Evolutionary conservation across 352 stramenopile species (phyloP).

Genomic region (Globisporangium radiosum): DNA sequence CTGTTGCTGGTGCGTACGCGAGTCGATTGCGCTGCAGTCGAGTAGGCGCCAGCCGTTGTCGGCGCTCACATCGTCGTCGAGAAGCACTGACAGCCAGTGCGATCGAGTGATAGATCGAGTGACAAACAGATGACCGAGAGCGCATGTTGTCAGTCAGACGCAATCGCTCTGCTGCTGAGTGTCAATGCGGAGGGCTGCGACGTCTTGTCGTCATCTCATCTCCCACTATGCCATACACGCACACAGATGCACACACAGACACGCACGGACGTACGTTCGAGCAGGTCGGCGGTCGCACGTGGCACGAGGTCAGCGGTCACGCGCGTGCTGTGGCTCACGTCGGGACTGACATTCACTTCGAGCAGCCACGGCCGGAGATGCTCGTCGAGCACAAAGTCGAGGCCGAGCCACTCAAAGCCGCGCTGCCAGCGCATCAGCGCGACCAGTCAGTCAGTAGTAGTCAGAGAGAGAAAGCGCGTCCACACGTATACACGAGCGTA

Average conservation of each 20-base stretch:
- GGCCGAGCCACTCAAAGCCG: slow-evolving; percentile 83
- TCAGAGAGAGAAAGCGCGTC: background rate
- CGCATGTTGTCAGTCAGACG: too few species aligned
- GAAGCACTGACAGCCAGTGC: slow-evolving; percentile 1
- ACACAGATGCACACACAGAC: too few species aligned
- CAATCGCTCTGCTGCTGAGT: too few species aligned
- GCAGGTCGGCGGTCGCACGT: slow-evolving; percentile 34
- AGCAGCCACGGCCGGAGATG: slow-evolving; percentile 57
- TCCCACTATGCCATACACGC: too few species aligned
- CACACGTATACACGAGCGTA: background rate
- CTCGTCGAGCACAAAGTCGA: slow-evolving; percentile 78
- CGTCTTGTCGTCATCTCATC: too few species aligned
- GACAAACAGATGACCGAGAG: background rate
- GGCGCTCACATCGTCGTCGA: slow-evolving; percentile 1
- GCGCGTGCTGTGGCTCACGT: slow-evolving; percentile 73
- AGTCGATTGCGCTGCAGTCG: background rate
- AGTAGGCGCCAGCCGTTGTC: slow-evolving; percentile 11
- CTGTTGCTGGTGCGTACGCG: background rate
- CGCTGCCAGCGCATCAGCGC: slow-evolving; percentile 14
- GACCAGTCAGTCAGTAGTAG: background rate
- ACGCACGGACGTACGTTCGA: slow-evolving; percentile 31
- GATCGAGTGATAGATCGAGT: background rate
- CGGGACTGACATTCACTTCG: slow-evolving; percentile 85
- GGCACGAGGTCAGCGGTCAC: slow-evolving; percentile 50
- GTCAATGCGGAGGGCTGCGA: too few species aligned